phyloP scores from a whole-genome alignment of 768 basidiomycete species.

The Lactarius tabidus region DNA sequence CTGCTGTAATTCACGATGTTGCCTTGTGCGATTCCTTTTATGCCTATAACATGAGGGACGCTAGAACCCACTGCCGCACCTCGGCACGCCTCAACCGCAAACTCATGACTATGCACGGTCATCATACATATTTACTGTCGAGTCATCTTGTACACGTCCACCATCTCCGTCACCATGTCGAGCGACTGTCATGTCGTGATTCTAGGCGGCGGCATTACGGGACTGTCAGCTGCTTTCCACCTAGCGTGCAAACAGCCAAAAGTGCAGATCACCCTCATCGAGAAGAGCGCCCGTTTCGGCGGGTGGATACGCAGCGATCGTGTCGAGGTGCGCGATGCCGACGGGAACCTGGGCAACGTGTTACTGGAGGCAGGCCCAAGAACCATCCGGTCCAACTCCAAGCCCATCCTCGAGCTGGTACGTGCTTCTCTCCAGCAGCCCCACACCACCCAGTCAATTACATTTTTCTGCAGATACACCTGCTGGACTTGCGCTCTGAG shows the following conservation, averaged over 20 bases:
- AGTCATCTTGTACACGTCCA: not conserved
- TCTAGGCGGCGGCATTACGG: constrained; percentile 78
- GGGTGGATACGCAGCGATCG: constrained; percentile 81
- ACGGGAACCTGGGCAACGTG: constrained; percentile 38
- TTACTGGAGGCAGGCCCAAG: constrained; percentile 85
- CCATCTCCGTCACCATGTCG: not conserved
- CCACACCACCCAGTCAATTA: not conserved
- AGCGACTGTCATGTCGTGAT: constrained; percentile 48
- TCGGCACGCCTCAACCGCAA: not conserved
- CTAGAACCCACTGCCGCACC: not conserved
- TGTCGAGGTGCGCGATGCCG: constrained; percentile 37
- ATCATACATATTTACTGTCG: not conserved
- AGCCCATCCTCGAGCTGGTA: constrained; percentile 75
- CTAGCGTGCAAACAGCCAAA: constrained; percentile 62
- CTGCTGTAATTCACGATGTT: constrained; percentile 13
- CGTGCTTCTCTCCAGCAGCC: constrained; percentile 29
- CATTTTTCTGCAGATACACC: constrained; percentile 64
- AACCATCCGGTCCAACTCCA: constrained; percentile 75
- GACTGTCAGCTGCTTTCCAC: constrained; percentile 78
- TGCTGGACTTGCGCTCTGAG: constrained; percentile 55
- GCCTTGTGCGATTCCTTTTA: constrained; percentile 7
- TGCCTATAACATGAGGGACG: constrained; percentile 6
- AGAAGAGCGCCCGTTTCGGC: constrained; percentile 60
- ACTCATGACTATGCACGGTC: not conserved
- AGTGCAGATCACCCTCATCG: constrained; percentile 61